Evolutionary conservation across 163 green algal species (phyloP).

Genomic region (Scenedesmus sp.): DNA sequence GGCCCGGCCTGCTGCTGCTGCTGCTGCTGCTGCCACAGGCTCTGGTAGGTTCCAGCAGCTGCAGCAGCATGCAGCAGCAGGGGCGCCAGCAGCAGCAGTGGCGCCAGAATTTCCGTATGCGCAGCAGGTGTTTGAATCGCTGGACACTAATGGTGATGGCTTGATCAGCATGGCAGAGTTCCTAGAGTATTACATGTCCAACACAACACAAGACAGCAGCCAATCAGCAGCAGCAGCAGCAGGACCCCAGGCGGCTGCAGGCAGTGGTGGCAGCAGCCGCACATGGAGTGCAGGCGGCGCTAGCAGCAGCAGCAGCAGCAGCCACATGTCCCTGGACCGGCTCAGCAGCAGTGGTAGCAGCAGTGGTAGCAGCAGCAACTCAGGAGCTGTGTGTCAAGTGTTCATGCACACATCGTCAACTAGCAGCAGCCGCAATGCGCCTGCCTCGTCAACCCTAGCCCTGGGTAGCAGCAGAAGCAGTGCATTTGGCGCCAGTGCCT

Average conservation of each 20-base stretch:
- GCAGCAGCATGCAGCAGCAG: neutral
- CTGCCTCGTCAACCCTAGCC: neutral
- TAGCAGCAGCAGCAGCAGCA: neutral
- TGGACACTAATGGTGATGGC: conserved; percentile 42
- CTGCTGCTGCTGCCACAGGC: neutral
- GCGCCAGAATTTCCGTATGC: conserved; percentile 13
- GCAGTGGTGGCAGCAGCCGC: no score
- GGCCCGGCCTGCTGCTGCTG: neutral
- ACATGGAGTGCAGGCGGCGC: no score
- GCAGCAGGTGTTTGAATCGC: conserved; percentile 36
- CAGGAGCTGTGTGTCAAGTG: conserved; percentile 24
- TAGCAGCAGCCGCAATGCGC: neutral
- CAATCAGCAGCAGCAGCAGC: conserved; percentile 9
- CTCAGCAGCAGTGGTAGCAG: conserved; percentile 25
- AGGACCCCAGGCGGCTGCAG: neutral
- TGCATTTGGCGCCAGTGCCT: neutral
- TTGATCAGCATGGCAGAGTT: conserved; percentile 42
- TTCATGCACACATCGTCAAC: conserved; percentile 27
- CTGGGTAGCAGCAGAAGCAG: neutral
- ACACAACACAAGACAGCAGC: neutral
- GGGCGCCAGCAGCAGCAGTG: neutral
- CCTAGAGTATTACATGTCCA: conserved; percentile 20
- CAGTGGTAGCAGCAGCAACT: neutral
- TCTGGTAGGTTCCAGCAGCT: neutral
- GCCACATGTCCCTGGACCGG: neutral